These are phyloP conservation scores for Candida cerambycidarum DNA, from an alignment of 805 yeast species.

Conservation along the genomic window DNA sequence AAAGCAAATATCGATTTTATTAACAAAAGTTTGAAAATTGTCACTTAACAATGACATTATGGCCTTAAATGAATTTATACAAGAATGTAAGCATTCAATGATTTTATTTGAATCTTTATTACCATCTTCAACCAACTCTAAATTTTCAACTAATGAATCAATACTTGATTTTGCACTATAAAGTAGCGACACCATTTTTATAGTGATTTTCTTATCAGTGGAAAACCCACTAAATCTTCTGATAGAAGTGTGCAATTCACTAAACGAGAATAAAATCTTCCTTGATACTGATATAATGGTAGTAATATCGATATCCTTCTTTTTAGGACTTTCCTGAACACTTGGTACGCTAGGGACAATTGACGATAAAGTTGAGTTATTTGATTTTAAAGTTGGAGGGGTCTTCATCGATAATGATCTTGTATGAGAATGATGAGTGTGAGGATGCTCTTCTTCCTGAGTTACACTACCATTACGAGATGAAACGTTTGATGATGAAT, in stretches of 20 bases:
- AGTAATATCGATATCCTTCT: not conserved
- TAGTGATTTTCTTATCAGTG: slow-evolving; percentile 52
- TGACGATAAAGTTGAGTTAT: not conserved
- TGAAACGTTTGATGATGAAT: slow-evolving; percentile 9
- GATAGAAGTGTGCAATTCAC: slow-evolving; percentile 62
- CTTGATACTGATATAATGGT: slow-evolving; percentile 48
- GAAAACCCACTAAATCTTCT: slow-evolving; percentile 59
- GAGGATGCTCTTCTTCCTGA: slow-evolving; percentile 1
- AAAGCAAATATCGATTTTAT: slow-evolving; percentile 61
- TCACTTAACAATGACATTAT: slow-evolving; percentile 50
- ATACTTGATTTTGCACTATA: slow-evolving; percentile 54
- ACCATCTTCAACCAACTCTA: slow-evolving; percentile 49
- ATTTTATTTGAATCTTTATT: slow-evolving; percentile 27
- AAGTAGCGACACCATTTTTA: slow-evolving; percentile 51
- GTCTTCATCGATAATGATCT: slow-evolving; percentile 7
- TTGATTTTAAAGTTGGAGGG: slow-evolving; percentile 10
- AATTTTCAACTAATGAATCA: slow-evolving; percentile 54
- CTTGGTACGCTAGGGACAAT: slow-evolving; percentile 5
- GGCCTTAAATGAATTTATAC: slow-evolving; percentile 50
- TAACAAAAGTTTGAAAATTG: slow-evolving; percentile 49
- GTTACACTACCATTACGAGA: slow-evolving; percentile 16
- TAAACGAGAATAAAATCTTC: slow-evolving; percentile 59
- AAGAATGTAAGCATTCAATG: slow-evolving; percentile 28
- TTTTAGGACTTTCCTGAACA: slow-evolving; percentile 1
- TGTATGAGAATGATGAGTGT: not conserved